Evolutionary conservation across 1,139 yeast species (phyloP).

Genomic region (Yamadazyma pseudoaaseri): DNA sequence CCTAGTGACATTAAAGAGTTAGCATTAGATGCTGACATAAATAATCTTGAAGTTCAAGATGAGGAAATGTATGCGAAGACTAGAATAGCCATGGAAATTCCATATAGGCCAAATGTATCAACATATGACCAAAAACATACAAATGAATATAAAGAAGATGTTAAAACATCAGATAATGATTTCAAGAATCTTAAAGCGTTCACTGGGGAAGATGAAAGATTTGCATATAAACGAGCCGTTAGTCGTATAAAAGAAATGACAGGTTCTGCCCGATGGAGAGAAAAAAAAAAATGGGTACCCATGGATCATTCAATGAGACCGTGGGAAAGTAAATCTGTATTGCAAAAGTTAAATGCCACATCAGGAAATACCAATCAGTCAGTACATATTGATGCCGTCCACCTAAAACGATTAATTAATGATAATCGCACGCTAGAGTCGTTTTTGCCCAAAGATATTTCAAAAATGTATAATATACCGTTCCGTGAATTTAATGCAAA

Average conservation of each 20-base stretch:
- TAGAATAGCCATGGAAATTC: slow-evolving; percentile 55
- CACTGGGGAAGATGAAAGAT: slow-evolving; percentile 77
- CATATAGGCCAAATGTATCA: slow-evolving; percentile 69
- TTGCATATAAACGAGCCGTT: slow-evolving; percentile 72
- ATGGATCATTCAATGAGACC: slow-evolving; percentile 53
- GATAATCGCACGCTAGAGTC: slow-evolving; percentile 12
- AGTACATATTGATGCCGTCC: neutral
- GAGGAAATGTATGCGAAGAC: slow-evolving; percentile 72
- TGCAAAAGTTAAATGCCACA: neutral
- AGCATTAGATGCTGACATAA: slow-evolving; percentile 15
- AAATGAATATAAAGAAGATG: slow-evolving; percentile 33
- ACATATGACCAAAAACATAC: slow-evolving; percentile 51
- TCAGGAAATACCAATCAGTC: neutral
- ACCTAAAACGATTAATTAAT: slow-evolving; percentile 11
- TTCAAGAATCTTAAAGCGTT: slow-evolving; percentile 55
- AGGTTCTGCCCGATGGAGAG: slow-evolving; percentile 53
- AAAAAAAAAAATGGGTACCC: slow-evolving; percentile 52
- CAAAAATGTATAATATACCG: slow-evolving; percentile 22
- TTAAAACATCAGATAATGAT: slow-evolving; percentile 20
- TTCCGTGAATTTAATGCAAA: slow-evolving; percentile 26
- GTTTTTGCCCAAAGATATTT: slow-evolving; percentile 25
- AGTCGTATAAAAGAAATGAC: slow-evolving; percentile 71
- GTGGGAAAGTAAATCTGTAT: slow-evolving; percentile 46
- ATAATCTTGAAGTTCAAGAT: slow-evolving; percentile 49
- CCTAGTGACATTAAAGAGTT: slow-evolving; percentile 16